Evolutionary conservation across 2,329 filamentous ascomycete genomes (phyloP).

Genomic region (Arthrobotrys entomopaga): DNA sequence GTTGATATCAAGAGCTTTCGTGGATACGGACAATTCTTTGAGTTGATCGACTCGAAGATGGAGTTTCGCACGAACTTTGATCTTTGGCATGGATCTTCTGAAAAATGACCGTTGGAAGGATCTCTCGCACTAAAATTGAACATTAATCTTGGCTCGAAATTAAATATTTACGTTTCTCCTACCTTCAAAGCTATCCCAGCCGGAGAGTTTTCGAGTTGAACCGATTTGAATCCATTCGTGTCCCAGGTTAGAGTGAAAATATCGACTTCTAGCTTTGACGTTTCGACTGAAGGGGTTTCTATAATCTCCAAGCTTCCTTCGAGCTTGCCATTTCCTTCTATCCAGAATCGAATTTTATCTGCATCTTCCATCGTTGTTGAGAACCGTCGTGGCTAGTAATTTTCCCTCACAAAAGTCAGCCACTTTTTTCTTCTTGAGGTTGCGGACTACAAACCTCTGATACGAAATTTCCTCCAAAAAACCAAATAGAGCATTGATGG

Average conservation of each 20-base stretch:
- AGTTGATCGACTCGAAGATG: conserved; percentile 21
- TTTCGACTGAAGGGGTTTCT: conserved; percentile 12
- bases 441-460: conserved; percentile 24
- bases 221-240: conserved; percentile 29
- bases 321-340: conserved; percentile 42
- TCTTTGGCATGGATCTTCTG: conserved; percentile 13
- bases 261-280: conserved; percentile 26
- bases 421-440: too few species aligned
- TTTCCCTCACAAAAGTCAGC: too few species aligned
- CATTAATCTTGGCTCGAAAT: background rate
- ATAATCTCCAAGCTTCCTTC: conserved; percentile 33
- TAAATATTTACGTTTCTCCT: background rate
- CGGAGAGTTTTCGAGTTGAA: conserved; percentile 27
- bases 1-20: conserved; percentile 33
- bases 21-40: conserved; percentile 29
- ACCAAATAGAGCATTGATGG: conserved; percentile 31
- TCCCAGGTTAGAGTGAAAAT: conserved; percentile 42
- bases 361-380: conserved; percentile 24
- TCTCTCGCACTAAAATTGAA: conserved; percentile 21
- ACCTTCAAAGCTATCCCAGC: conserved; percentile 34
- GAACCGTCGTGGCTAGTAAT: conserved; percentile 14
- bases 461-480: conserved; percentile 28
- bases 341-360: conserved; percentile 32
- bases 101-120: conserved; percentile 31
- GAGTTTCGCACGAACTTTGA: conserved; percentile 46